These are phyloP conservation scores for Amaranthus cruentus DNA, from an alignment of 148 eudicot genomes.

Conservation along the genomic window DNA sequence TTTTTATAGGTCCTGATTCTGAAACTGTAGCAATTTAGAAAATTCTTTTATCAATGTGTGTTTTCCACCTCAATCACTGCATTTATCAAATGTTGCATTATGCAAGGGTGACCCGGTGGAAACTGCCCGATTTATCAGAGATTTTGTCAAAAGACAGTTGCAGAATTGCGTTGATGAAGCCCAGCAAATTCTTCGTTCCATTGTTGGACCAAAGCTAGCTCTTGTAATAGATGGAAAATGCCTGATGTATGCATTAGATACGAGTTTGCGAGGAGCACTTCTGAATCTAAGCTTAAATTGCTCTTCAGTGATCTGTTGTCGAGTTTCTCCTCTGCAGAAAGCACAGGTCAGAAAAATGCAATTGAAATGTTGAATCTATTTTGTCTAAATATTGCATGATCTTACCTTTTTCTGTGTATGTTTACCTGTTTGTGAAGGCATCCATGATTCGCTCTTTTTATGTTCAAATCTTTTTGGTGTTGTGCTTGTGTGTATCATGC, in stretches of 20 bases:
- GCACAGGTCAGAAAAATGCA: constrained; percentile 55
- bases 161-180: constrained; percentile 74
- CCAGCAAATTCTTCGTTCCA: constrained; percentile 37
- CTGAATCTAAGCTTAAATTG: constrained; percentile 86
- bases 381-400: no score
- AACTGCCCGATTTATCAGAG: constrained; percentile 65
- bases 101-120: constrained; percentile 89
- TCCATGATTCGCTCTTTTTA: neutral
- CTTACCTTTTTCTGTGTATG: neutral
- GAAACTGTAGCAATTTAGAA: neutral
- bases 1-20: neutral
- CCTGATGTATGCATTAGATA: constrained; percentile 96
- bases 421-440: no score
- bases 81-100: constrained; percentile 10
- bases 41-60: neutral
- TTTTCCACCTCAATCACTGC: constrained; percentile 13
- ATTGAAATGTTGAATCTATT: neutral
- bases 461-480: neutral
- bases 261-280: constrained; percentile 66
- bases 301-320: constrained; percentile 90
- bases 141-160: constrained; percentile 58
- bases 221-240: constrained; percentile 97
- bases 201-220: constrained; percentile 57
- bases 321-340: constrained; percentile 97
- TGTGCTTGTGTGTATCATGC: no score